Conservation (phyloP, 129 eudicot genomes). For the Silybum marianum region DNA sequence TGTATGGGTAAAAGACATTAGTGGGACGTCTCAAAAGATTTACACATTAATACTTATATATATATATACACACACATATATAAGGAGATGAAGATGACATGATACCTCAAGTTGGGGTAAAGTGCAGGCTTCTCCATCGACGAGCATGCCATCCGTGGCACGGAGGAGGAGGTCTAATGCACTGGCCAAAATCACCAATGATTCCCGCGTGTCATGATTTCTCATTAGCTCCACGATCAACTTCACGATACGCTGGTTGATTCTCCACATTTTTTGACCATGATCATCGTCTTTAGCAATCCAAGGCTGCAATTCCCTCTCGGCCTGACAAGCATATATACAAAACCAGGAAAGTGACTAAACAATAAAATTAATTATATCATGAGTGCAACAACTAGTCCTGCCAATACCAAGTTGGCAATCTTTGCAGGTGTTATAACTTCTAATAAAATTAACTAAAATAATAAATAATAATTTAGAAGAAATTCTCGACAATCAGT, state of each 20-base stretch:
- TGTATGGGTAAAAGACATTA: no score
- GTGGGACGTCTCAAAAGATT: no score
- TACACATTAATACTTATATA: background rate
- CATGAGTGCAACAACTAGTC: background rate
- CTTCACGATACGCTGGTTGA: constrained; percentile 95
- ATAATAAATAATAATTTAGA: no score
- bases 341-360: background rate
- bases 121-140: constrained; percentile 99
- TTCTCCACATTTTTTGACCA: constrained; percentile 84
- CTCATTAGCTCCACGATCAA: constrained; percentile 93
- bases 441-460: background rate
- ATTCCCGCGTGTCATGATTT: constrained; percentile 82
- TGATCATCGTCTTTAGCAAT: constrained; percentile 91
- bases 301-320: constrained; percentile 95
- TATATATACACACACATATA: background rate
- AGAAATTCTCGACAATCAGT: no score
- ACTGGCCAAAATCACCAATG: constrained; percentile 82
- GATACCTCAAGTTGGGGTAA: constrained; percentile 94
- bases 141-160: constrained; percentile 98
- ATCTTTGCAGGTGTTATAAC: background rate
- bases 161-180: constrained; percentile 93
- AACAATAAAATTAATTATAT: background rate
- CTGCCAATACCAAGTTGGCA: background rate
- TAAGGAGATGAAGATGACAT: background rate
- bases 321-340: constrained; percentile 63